phyloP scores from a whole-genome alignment of 129 eudicot species.

The Ambrosia trifida region DNA sequence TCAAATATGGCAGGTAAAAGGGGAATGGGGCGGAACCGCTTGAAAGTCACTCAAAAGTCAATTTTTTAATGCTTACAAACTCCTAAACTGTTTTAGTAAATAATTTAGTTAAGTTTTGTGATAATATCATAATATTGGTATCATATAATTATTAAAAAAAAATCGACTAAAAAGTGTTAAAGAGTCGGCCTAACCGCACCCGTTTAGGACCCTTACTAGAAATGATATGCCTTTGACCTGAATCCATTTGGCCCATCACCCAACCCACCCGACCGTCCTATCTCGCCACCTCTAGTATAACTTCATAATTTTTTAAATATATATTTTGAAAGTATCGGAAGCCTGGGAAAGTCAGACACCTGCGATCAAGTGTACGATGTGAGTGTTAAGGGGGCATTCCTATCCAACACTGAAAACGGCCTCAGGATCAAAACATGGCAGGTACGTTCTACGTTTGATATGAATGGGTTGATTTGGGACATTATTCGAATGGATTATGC shows the following conservation, averaged over 20 bases:
- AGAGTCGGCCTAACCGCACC: neutral
- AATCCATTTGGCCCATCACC: neutral
- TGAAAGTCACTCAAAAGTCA: neutral
- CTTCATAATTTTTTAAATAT: neutral
- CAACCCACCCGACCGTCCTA: neutral
- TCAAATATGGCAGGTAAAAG: neutral
- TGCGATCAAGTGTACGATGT: constrained; percentile 59
- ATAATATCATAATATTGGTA: neutral
- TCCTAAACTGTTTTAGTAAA: neutral
- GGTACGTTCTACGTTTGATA: constrained; percentile 36
- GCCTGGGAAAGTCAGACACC: constrained; percentile 65
- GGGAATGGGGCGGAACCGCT: neutral
- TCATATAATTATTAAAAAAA: neutral
- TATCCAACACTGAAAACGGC: constrained; percentile 78
- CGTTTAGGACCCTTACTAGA: neutral
- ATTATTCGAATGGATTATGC: neutral
- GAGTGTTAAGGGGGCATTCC: constrained; percentile 53
- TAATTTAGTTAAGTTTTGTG: neutral
- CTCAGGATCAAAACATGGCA: constrained; percentile 94
- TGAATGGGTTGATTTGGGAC: neutral
- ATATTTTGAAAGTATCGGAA: constrained; percentile 58
- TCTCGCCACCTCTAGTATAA: constrained; percentile 4
- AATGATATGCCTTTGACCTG: neutral
- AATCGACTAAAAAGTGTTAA: neutral
- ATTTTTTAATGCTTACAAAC: neutral